phyloP scores from a whole-genome alignment of 768 basidiomycete genomes.

The Collybia sordida region DNA sequence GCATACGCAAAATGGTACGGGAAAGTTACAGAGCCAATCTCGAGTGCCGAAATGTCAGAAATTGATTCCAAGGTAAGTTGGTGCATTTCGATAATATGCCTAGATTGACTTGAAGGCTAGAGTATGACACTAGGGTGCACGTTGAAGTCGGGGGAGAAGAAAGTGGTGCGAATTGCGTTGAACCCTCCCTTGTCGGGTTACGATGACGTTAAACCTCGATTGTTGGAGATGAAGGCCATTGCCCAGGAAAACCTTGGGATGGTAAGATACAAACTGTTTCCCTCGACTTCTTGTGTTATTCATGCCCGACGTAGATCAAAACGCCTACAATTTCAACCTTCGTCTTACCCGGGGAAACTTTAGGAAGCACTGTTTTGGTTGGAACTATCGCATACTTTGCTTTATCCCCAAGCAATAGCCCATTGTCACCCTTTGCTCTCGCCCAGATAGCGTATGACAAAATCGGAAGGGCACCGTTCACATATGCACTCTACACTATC shows the following conservation, averaged over 20 bases:
- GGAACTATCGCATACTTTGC: conserved; percentile 29
- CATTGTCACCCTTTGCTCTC: conserved; percentile 27
- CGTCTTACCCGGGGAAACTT: conserved; percentile 34
- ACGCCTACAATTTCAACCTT: conserved; percentile 63
- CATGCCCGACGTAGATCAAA: conserved; percentile 43
- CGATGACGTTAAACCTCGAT: conserved; percentile 79
- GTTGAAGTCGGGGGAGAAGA: conserved; percentile 44
- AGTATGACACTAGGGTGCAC: conserved; percentile 71
- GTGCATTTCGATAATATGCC: neutral
- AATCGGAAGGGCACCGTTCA: conserved; percentile 28
- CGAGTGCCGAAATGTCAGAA: conserved; percentile 66
- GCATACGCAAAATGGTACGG: conserved; percentile 81
- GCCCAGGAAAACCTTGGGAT: conserved; percentile 81
- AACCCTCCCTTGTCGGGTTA: conserved; percentile 74
- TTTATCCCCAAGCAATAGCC: conserved; percentile 20
- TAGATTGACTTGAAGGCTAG: conserved; percentile 28
- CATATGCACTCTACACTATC: conserved; percentile 30
- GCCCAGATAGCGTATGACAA: conserved; percentile 29
- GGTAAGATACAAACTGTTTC: conserved; percentile 39
- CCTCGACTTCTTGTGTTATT: neutral
- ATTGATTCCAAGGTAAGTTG: conserved; percentile 63
- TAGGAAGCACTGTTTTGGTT: conserved; percentile 25
- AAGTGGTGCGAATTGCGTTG: conserved; percentile 55
- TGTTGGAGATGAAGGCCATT: conserved; percentile 77
- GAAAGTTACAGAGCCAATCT: conserved; percentile 53